phyloP scores from a whole-genome alignment of 2,329 filamentous ascomycete genomes.

The Aspergillus sojae region DNA sequence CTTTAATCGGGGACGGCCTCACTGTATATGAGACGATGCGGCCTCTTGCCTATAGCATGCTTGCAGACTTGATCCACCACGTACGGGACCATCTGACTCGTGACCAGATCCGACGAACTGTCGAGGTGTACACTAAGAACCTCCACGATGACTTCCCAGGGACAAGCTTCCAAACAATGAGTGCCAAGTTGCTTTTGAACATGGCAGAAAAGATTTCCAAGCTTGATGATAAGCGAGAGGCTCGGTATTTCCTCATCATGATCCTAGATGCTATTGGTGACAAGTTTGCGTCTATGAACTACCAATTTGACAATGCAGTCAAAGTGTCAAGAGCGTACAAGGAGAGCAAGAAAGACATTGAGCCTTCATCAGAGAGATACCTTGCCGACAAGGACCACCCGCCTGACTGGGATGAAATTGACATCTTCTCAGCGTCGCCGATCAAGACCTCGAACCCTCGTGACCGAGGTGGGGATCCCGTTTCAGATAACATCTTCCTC shows the following conservation, averaged over 20 bases:
- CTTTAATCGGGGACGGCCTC: conserved; percentile 89
- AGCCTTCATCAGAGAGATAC: conserved; percentile 73
- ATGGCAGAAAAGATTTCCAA: conserved; percentile 98
- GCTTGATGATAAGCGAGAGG: conserved; percentile 88
- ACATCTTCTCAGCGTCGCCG: conserved; percentile 94
- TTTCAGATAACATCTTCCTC: conserved; percentile 95
- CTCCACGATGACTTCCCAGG: conserved; percentile 94
- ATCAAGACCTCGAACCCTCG: conserved; percentile 93
- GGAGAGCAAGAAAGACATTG: conserved; percentile 68
- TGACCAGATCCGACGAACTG: conserved; percentile 91
- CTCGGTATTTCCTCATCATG: conserved; percentile 93
- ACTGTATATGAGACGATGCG: conserved; percentile 97
- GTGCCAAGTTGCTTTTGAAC: conserved; percentile 91
- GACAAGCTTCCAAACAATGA: conserved; percentile 99
- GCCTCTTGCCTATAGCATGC: conserved; percentile 95
- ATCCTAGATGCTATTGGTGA: conserved; percentile 97
- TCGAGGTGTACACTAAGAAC: conserved; percentile 96
- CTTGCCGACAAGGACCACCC: conserved; percentile 77
- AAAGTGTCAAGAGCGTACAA: conserved; percentile 90
- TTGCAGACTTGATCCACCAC: conserved; percentile 96
- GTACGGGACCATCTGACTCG: conserved; percentile 85
- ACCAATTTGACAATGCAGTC: conserved; percentile 90
- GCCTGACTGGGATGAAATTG: conserved; percentile 96
- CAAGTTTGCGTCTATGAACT: conserved; percentile 98
- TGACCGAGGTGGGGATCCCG: conserved; percentile 85